Evolutionary conservation across 2,329 filamentous ascomycete genomes (phyloP).

Genomic region (Blumeria graminis): DNA sequence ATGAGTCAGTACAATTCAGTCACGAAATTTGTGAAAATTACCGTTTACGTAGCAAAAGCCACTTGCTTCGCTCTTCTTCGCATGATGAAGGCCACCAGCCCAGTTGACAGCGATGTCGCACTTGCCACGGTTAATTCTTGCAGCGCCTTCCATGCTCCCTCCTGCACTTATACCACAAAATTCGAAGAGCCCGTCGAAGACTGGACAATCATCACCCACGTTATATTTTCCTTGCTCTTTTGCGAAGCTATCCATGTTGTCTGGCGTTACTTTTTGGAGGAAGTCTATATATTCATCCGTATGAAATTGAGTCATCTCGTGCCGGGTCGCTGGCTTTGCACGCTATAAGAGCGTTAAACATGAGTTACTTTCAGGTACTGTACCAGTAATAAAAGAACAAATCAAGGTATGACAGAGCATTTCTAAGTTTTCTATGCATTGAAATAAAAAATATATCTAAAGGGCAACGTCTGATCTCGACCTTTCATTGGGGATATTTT

Average conservation of each 20-base stretch:
- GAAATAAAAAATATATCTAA: too few species aligned
- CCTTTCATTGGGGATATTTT: too few species aligned
- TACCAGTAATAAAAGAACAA: not conserved
- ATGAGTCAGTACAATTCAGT: slow-evolving; percentile 19
- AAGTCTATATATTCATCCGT: slow-evolving; percentile 92
- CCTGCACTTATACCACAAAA: slow-evolving; percentile 91
- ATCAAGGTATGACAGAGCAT: too few species aligned
- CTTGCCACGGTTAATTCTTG: slow-evolving; percentile 69
- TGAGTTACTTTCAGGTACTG: not conserved
- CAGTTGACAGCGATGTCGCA: slow-evolving; percentile 97
- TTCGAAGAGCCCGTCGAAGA: slow-evolving; percentile 93
- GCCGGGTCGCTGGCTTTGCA: slow-evolving; percentile 63
- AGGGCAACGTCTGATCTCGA: too few species aligned
- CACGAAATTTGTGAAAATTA: slow-evolving; percentile 20
- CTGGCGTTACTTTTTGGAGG: slow-evolving; percentile 79
- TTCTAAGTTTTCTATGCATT: too few species aligned
- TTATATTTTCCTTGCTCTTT: slow-evolving; percentile 88
- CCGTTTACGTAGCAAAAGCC: slow-evolving; percentile 98
- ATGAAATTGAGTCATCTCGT: slow-evolving; percentile 87
- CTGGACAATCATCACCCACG: slow-evolving; percentile 86
- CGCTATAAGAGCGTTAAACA: slow-evolving; percentile 24
- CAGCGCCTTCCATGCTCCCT: slow-evolving; percentile 79
- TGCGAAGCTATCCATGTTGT: slow-evolving; percentile 89
- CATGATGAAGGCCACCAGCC: slow-evolving; percentile 91
- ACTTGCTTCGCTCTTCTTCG: slow-evolving; percentile 86